A percentile compares a stretch with the other conserved stretches of the same genome.
These are phyloP conservation scores for Phytophthora litchii DNA, from an alignment of 352 stramenopile species.

Conservation along the genomic window DNA sequence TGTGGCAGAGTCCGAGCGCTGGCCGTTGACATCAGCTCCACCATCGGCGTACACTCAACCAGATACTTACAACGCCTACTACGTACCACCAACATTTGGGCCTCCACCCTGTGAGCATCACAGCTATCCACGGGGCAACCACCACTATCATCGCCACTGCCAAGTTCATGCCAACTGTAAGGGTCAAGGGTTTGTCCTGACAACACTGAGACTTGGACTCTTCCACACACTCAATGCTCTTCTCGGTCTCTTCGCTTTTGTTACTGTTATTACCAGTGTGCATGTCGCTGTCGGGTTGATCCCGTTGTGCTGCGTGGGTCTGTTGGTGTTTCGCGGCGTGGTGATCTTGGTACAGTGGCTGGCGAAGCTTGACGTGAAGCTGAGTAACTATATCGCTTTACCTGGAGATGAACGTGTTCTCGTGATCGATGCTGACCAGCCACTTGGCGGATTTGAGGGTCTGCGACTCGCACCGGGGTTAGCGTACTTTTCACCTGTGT, in stretches of 20 bases:
- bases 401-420: conserved; percentile 51
- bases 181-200: conserved; percentile 33
- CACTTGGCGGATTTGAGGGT: conserved; percentile 40
- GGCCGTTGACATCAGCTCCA: conserved; percentile 20
- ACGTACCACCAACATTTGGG: conserved; percentile 35
- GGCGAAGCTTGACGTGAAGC: conserved; percentile 60
- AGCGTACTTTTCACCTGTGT: conserved; percentile 60
- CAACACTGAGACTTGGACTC: conserved; percentile 56
- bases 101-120: conserved; percentile 14
- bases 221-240: conserved; percentile 68
- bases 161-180: conserved; percentile 10
- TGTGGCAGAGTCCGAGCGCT: conserved; percentile 22
- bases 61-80: conserved; percentile 31
- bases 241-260: conserved; percentile 58
- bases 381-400: conserved; percentile 67
- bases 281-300: conserved; percentile 49
- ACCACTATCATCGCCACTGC: conserved; percentile 19
- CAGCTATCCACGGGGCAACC: conserved; percentile 38
- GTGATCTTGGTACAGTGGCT: conserved; percentile 51
- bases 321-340: conserved; percentile 64
- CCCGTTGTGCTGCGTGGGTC: conserved; percentile 66
- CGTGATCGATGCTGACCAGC: conserved; percentile 43
- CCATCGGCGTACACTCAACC: conserved; percentile 16
- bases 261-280: conserved; percentile 47
- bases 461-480: conserved; percentile 56